These are phyloP conservation scores for Penicillium robsamsonii DNA, from an alignment of 495 filamentous ascomycete genomes.

Conservation along the genomic window DNA sequence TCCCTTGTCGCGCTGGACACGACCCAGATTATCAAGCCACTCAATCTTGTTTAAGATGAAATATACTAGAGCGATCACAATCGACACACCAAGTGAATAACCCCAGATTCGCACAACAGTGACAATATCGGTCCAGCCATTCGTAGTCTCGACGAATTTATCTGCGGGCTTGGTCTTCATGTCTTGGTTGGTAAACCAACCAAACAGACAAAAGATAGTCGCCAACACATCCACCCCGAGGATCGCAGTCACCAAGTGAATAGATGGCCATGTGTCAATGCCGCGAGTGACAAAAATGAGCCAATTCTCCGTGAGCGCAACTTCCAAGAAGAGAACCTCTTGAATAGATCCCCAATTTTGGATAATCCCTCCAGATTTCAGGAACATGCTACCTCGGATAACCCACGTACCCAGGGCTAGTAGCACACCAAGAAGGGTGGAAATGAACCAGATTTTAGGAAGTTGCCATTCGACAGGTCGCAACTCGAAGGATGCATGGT, in stretches of 20 bases:
- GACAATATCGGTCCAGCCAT: slow-evolving; percentile 71
- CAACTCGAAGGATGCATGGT: slow-evolving; percentile 66
- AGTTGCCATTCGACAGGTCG: slow-evolving; percentile 75
- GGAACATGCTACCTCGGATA: slow-evolving; percentile 62
- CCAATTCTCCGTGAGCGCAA: slow-evolving; percentile 74
- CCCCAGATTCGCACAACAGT: slow-evolving; percentile 77
- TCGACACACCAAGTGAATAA: slow-evolving; percentile 70
- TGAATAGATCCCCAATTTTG: slow-evolving; percentile 69
- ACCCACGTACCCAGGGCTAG: slow-evolving; percentile 69
- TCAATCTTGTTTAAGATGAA: slow-evolving; percentile 64
- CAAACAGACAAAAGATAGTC: slow-evolving; percentile 70
- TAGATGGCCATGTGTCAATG: slow-evolving; percentile 62
- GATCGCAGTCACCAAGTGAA: slow-evolving; percentile 65
- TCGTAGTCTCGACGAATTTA: slow-evolving; percentile 46
- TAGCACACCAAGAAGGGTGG: slow-evolving; percentile 59
- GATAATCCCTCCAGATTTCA: slow-evolving; percentile 65
- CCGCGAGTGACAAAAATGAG: slow-evolving; percentile 74
- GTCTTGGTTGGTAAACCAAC: slow-evolving; percentile 58
- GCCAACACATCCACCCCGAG: slow-evolving; percentile 64
- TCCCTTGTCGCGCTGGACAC: slow-evolving; percentile 62
- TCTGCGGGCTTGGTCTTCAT: slow-evolving; percentile 43
- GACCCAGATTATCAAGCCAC: slow-evolving; percentile 69
- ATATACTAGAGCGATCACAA: slow-evolving; percentile 75
- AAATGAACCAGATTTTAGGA: slow-evolving; percentile 75
- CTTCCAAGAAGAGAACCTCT: slow-evolving; percentile 68